Evolutionary conservation across 805 yeast species (phyloP), one percentile per base, ranked within the genome.

Genomic region (Metahyphopichia silvanorum): DNA sequence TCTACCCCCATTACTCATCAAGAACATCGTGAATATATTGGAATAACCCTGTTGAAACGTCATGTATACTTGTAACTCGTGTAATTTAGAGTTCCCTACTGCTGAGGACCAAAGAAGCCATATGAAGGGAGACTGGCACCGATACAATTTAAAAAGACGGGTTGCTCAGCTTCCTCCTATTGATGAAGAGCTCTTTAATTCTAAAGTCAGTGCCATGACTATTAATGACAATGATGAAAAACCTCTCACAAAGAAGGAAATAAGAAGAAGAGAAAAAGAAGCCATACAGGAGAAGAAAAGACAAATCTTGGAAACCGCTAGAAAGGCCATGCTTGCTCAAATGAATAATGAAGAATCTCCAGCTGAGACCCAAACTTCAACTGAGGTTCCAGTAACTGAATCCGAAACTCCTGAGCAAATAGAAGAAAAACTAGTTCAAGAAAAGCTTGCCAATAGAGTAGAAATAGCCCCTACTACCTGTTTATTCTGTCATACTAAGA

Each of bases 41-140:
- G n/a, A n/a, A n/a, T n/a, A n/a, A n/a, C n/a, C n/a, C n/a, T n/a
- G n/a, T n/a, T n/a, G n/a, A n/a, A n/a, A n/a, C n/a, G n/a, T n/a
- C n/a, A n/a, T n/a, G 11, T 23, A 23, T 23, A 87, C 96, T 9
- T 93, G 98, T 62, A 86, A 89, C 52, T 82, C 96, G 14, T 93
- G 98, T 60, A 79, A 78, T 16, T 77, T 87, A 42, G 79, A 80
- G 28, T 93, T 93, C 52, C 76, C 81, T 26, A 69, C 80, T 22
- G 82, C 95, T n/a, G 93, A 82, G 41, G 69, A 80, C 37, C 98
- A 93, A 63, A 72, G 98, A 41, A 74, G 73, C 43, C 98, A 93
- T 56, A 93, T 93, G 98, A 87, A 86, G 55, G 81, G 96, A 2
- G 98, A 93, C 35, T 93, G 98, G 98, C 98, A 93, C 55, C 74